Evolutionary conservation across 2,329 filamentous ascomycete genomes (phyloP), one percentile per base, ranked within the genome.

Genomic region (Neocucurbitaria cava): DNA sequence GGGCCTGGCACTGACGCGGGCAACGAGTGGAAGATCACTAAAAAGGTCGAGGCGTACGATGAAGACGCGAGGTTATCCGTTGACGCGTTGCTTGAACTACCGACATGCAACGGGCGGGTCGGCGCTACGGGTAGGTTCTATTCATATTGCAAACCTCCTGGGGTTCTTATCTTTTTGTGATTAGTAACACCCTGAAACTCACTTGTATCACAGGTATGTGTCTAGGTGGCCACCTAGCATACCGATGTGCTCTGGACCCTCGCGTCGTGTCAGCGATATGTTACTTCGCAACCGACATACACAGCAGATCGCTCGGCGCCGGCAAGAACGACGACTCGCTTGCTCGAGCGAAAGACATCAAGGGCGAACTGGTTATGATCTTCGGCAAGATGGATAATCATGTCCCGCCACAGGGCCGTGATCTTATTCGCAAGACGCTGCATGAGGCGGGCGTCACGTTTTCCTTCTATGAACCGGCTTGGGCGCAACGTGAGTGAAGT

Each of bases 271-370:
- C 91, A 26, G 87, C 87, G 33, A 89, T 96, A 26, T 89, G 91
- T 74, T 98, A 92, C 80, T 97, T 97, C 77, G 92, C 91, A 8
- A 97, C 93, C 11, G 94, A 97, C 78, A 87, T 97, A 47, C 94
- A 97, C 79, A 86, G 82, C 59, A 84, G 85, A 52, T 91, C 88
- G 8, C 84, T 98, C 1, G 94, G 92, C 21, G 83, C 85, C 54
- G 79, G 85, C 62, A 85, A 85, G 72, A 81, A 80, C 20, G 88
- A 90, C 69, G 84, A 90, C 67, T 85, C 81, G 60, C 72, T 91
- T 41, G 76, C 79, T 15, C 75, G 87, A 42, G 83, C 91, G 15
- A 73, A 76, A 6, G 86, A 89, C 62, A 89, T 96, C 74, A 87
- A 87, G 71, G 90, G 86, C 15, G 93, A 97, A 75, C 78, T 95